Conservation (phyloP, 2,329 filamentous ascomycete genomes). For the Paecilomyces dactylethromorphus region DNA sequence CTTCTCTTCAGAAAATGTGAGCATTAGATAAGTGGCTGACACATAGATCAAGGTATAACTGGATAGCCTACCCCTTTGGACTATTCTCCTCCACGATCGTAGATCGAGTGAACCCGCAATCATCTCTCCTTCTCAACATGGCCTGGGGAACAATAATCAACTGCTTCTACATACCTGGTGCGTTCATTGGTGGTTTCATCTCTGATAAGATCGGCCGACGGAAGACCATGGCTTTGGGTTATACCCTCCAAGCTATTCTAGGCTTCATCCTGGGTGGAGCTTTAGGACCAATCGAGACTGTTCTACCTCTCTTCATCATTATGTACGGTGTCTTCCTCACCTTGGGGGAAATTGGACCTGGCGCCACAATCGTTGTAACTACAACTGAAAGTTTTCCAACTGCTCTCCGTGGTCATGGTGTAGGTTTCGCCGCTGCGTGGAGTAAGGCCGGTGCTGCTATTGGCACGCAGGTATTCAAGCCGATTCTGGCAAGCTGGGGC, state of each 20-base stretch:
- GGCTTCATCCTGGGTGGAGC: conserved; percentile 47
- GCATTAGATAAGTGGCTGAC: neutral
- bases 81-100: conserved; percentile 52
- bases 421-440: conserved; percentile 43
- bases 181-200: conserved; percentile 41
- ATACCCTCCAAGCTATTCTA: conserved; percentile 37
- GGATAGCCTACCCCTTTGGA: conserved; percentile 49
- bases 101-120: conserved; percentile 34
- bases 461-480: conserved; percentile 47
- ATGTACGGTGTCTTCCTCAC: conserved; percentile 47
- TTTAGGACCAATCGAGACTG: conserved; percentile 36
- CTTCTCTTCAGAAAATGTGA: neutral
- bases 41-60: conserved; percentile 39
- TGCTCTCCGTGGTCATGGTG: conserved; percentile 43
- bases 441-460: conserved; percentile 48
- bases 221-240: conserved; percentile 48
- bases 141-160: conserved; percentile 46
- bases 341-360: conserved; percentile 46
- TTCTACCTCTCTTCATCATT: conserved; percentile 47
- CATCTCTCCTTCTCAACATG: conserved; percentile 34
- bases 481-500: conserved; percentile 41
- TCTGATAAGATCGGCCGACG: conserved; percentile 45
- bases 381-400: conserved; percentile 47
- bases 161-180: conserved; percentile 46
- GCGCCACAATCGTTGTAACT: conserved; percentile 31